phyloP scores from a whole-genome alignment of 345 rosid genomes.

The Eucalyptus tenuipes region DNA sequence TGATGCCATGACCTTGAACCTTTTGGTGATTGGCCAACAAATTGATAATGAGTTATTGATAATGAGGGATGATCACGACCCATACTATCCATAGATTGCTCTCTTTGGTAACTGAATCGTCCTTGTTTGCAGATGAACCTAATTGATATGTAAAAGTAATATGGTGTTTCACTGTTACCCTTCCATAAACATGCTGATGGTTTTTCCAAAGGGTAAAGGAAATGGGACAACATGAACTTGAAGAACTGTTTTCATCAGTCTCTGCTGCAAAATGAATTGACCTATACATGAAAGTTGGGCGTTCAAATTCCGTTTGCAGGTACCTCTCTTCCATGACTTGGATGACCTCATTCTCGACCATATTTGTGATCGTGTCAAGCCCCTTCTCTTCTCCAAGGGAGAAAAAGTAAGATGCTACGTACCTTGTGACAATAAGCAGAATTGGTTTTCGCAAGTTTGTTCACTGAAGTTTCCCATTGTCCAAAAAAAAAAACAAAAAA shows the following conservation, averaged over 20 bases:
- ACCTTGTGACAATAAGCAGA: conserved; percentile 16
- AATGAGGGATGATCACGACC: not conserved
- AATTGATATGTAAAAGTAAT: not conserved
- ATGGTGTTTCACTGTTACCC: not conserved
- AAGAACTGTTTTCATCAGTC: not conserved
- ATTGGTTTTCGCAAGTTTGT: not conserved
- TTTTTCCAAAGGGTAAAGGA: not conserved
- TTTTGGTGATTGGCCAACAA: not conserved
- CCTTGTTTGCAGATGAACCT: not conserved
- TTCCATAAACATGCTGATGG: not conserved
- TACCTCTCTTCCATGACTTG: conserved; percentile 46
- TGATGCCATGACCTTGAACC: not conserved
- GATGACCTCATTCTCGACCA: conserved; percentile 48
- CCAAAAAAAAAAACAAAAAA: not conserved
- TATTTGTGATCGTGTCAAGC: conserved; percentile 47
- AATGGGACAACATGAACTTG: not conserved
- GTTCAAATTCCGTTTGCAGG: conserved; percentile 7
- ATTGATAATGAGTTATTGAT: not conserved
- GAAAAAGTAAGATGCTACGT: conserved; percentile 41
- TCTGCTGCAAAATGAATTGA: not conserved
- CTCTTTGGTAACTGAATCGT: not conserved
- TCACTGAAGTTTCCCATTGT: not conserved
- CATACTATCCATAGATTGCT: not conserved
- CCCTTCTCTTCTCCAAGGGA: conserved; percentile 38
- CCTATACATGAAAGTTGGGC: not conserved